Evolutionary conservation across 2,329 filamentous ascomycete genomes (phyloP).

Genomic region (Laburnicola sp.): DNA sequence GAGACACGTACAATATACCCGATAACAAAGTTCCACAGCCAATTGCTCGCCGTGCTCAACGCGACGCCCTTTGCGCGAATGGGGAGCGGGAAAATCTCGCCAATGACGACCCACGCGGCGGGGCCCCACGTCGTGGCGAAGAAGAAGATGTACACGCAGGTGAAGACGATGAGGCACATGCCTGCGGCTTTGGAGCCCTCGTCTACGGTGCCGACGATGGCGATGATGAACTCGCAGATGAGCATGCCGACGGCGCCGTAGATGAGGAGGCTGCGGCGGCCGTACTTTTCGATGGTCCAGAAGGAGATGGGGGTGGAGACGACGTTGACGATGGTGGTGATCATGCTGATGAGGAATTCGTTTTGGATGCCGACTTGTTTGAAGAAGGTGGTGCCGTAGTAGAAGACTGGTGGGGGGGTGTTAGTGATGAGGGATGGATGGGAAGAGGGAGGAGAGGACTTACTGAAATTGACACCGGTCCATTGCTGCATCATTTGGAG

Average conservation of each 20-base stretch:
- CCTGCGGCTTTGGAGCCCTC: constrained; percentile 55
- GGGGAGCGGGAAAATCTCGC: constrained; percentile 86
- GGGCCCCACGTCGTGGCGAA: constrained; percentile 90
- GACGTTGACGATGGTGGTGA: constrained; percentile 89
- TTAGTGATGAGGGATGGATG: neutral
- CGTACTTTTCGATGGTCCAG: constrained; percentile 79
- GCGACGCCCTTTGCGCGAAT: constrained; percentile 87
- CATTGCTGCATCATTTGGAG: constrained; percentile 59
- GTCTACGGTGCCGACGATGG: constrained; percentile 59
- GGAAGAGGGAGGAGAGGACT: constrained; percentile 3
- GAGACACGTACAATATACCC: constrained; percentile 22
- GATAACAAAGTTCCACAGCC: constrained; percentile 79
- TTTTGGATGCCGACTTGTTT: constrained; percentile 73
- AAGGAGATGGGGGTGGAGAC: constrained; percentile 84
- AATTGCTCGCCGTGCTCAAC: constrained; percentile 86
- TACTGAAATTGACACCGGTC: constrained; percentile 82
- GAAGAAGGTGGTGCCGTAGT: constrained; percentile 78
- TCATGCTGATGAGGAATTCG: constrained; percentile 79
- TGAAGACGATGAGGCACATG: constrained; percentile 73
- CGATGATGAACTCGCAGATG: constrained; percentile 83
- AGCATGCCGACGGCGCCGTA: constrained; percentile 81
- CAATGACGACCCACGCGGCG: constrained; percentile 71
- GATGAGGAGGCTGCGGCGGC: constrained; percentile 79
- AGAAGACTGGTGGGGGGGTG: constrained; percentile 27
- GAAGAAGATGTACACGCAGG: constrained; percentile 90